Percentiles rank a stretch among this genome's conserved stretches.
These are phyloP conservation scores for Sclerotinia trifoliorum DNA, from an alignment of 2,329 filamentous ascomycete species.

Conservation along the genomic window DNA sequence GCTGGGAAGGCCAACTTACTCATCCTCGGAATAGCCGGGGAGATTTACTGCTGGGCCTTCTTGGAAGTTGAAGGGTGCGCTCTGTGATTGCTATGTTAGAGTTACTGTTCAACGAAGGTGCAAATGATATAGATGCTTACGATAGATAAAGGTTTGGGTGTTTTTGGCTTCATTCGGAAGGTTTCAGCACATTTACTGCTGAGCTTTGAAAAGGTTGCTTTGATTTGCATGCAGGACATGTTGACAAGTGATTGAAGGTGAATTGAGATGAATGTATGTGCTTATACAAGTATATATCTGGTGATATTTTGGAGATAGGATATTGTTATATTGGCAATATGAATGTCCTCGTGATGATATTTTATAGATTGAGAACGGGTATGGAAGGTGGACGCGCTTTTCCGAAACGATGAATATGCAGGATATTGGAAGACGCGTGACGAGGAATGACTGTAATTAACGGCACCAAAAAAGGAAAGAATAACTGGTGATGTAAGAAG, in stretches of 20 bases:
- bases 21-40: slow-evolving; percentile 57
- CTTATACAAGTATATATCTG: slow-evolving; percentile 9
- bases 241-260: not conserved
- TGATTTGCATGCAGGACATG: slow-evolving; percentile 28
- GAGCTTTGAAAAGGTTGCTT: slow-evolving; percentile 22
- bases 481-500: slow-evolving; percentile 6
- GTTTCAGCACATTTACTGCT: slow-evolving; percentile 29
- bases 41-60: slow-evolving; percentile 50
- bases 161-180: slow-evolving; percentile 27
- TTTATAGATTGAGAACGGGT: slow-evolving; percentile 1
- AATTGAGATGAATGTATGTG: slow-evolving; percentile 15
- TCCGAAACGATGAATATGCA: slow-evolving; percentile 15
- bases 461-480: not conserved
- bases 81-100: slow-evolving; percentile 45
- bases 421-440: slow-evolving; percentile 26
- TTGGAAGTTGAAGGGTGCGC: slow-evolving; percentile 58
- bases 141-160: slow-evolving; percentile 27
- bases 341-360: not conserved
- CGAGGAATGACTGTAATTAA: slow-evolving; percentile 24
- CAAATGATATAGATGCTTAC: slow-evolving; percentile 13
- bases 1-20: slow-evolving; percentile 47
- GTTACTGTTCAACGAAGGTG: not conserved
- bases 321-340: not conserved
- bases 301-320: not conserved
- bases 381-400: slow-evolving; percentile 18